These are phyloP conservation scores for Tricholoma furcatifolium DNA, from an alignment of 768 basidiomycete genomes.

Conservation along the genomic window DNA sequence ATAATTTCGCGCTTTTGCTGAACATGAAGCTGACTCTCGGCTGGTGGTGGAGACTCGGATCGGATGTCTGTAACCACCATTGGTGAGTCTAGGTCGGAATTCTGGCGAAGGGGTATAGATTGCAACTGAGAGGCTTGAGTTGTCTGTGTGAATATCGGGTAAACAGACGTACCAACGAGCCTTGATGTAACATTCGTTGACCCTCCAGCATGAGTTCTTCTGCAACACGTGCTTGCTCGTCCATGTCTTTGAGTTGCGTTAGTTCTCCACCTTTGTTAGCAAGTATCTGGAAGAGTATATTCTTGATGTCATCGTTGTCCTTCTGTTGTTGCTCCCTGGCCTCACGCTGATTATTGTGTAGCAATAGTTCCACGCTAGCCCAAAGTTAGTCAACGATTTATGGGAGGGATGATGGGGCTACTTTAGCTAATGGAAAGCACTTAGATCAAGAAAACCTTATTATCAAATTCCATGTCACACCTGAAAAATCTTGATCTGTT, in stretches of 20 bases:
- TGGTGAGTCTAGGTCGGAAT: background rate
- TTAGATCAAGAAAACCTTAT: background rate
- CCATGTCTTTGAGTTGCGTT: conserved; percentile 35
- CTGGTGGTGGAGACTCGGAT: conserved; percentile 19
- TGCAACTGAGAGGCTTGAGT: conserved; percentile 20
- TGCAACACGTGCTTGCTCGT: conserved; percentile 34
- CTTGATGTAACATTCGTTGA: conserved; percentile 38
- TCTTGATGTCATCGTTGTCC: conserved; percentile 33
- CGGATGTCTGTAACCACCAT: conserved; percentile 10
- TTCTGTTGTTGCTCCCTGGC: conserved; percentile 24
- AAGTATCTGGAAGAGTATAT: conserved; percentile 39
- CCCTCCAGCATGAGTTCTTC: conserved; percentile 50
- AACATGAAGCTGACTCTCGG: conserved; percentile 33
- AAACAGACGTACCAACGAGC: background rate
- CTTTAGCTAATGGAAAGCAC: conserved; percentile 19
- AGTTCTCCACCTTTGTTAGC: conserved; percentile 34
- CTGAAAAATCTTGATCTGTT: conserved; percentile 41
- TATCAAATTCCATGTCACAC: conserved; percentile 24
- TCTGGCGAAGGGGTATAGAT: conserved; percentile 25
- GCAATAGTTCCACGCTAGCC: conserved; percentile 27
- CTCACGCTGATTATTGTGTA: conserved; percentile 28
- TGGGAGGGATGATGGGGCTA: background rate
- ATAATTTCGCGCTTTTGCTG: conserved; percentile 47
- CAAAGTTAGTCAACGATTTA: background rate
- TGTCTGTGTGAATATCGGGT: background rate